Percentiles rank a stretch among this genome's conserved stretches.
These are phyloP conservation scores for Liriodendron chinense DNA, from an alignment of 164 flowering plant species.

Conservation along the genomic window DNA sequence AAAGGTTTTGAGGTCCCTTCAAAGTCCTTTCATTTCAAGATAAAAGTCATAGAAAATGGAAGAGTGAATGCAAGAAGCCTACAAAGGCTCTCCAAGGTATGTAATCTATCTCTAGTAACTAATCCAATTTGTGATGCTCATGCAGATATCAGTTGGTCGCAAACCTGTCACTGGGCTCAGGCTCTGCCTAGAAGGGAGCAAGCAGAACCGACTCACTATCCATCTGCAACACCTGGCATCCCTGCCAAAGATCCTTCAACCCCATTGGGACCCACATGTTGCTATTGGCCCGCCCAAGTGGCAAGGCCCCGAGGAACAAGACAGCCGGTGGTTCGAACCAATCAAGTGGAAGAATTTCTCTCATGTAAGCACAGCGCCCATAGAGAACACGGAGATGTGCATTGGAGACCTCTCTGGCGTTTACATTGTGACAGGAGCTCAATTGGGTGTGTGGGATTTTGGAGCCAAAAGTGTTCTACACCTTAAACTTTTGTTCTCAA, in stretches of 20 bases:
- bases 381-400: slow-evolving; percentile 76
- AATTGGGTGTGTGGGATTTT: slow-evolving; percentile 96
- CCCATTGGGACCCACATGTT: slow-evolving; percentile 87
- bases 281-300: slow-evolving; percentile 96
- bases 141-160: slow-evolving; percentile 94
- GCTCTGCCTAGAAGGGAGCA: slow-evolving; percentile 81
- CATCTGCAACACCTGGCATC: slow-evolving; percentile 87
- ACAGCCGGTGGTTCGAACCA: slow-evolving; percentile 97
- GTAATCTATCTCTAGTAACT: neutral
- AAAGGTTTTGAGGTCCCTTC: neutral
- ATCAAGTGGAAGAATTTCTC: slow-evolving; percentile 99
- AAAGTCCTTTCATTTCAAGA: neutral
- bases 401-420: slow-evolving; percentile 97
- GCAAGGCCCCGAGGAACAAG: slow-evolving; percentile 99
- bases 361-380: slow-evolving; percentile 96
- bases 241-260: slow-evolving; percentile 90
- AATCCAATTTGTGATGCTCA: neutral
- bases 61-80: neutral
- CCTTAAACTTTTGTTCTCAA: slow-evolving; percentile 94
- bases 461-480: slow-evolving; percentile 87
- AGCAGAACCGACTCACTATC: slow-evolving; percentile 79
- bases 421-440: slow-evolving; percentile 94
- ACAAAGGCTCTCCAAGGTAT: neutral
- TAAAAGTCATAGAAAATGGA: neutral
- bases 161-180: slow-evolving; percentile 93